Conservation (phyloP, 139 green algal species). For the Picochlorum sp. region DNA sequence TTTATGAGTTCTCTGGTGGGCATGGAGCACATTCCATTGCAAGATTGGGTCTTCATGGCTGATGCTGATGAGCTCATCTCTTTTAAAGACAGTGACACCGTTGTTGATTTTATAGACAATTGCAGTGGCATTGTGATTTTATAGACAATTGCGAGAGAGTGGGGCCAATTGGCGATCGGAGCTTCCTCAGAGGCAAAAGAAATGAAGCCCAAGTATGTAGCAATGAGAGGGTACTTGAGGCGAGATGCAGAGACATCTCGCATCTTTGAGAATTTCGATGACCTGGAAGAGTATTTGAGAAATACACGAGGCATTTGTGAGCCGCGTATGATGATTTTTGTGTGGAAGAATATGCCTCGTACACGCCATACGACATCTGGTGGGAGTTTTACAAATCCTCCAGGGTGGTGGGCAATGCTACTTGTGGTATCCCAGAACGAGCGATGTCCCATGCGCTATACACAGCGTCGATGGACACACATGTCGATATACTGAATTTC, state of each 20-base stretch:
- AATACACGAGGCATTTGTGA: no score
- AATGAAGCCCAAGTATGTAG: background rate
- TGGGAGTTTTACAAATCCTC: constrained; percentile 16
- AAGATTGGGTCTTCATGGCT: constrained; percentile 19
- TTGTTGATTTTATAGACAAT: background rate
- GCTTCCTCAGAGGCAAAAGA: background rate
- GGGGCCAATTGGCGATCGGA: constrained; percentile 11
- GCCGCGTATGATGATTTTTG: no score
- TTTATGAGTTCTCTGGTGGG: constrained; percentile 2
- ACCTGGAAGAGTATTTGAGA: background rate
- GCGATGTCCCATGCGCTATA: no score
- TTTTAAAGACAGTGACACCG: background rate
- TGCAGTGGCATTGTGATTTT: constrained; percentile 7
- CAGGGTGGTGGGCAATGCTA: constrained; percentile 15
- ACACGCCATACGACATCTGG: constrained; percentile 14
- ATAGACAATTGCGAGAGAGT: background rate
- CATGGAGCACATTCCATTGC: constrained; percentile 6
- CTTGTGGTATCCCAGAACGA: constrained; percentile 8
- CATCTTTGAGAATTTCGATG: background rate
- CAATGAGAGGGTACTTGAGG: background rate
- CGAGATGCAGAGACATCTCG: background rate
- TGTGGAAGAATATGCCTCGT: no score
- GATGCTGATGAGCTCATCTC: constrained; percentile 4
- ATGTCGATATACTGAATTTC: background rate
- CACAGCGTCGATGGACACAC: no score